Conservation (phyloP, 2,329 filamentous ascomycete genomes). For the Orbilia ellipsospora region DNA sequence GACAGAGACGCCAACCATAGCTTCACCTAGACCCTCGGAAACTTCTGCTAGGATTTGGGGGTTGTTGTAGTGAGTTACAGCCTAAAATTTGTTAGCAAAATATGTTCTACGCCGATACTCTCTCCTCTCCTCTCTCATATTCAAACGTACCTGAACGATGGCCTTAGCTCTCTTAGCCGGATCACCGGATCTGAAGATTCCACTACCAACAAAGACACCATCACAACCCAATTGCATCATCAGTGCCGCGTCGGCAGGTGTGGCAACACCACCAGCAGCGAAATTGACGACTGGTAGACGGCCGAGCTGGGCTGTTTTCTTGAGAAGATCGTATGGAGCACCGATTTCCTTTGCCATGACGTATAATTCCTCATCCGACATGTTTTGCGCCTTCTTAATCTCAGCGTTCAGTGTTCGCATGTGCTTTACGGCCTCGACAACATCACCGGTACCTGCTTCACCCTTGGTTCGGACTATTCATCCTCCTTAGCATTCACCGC, state of each 20-base stretch:
- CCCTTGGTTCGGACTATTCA: slow-evolving; percentile 84
- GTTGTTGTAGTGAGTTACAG: slow-evolving; percentile 89
- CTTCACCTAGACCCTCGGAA: slow-evolving; percentile 89
- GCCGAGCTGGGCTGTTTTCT: slow-evolving; percentile 86
- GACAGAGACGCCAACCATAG: slow-evolving; percentile 96
- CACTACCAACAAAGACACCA: slow-evolving; percentile 94
- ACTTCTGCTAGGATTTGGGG: slow-evolving; percentile 86
- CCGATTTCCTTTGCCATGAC: slow-evolving; percentile 84
- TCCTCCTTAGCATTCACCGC: background rate
- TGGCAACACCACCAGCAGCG: slow-evolving; percentile 98
- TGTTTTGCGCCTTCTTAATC: slow-evolving; percentile 76
- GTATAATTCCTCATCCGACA: slow-evolving; percentile 78
- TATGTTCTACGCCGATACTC: background rate
- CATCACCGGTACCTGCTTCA: slow-evolving; percentile 95
- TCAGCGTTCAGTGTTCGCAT: slow-evolving; percentile 89
- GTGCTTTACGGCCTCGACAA: slow-evolving; percentile 95
- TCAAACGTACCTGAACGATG: slow-evolving; percentile 76
- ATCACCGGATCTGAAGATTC: slow-evolving; percentile 97
- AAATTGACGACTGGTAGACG: slow-evolving; percentile 97
- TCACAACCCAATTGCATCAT: slow-evolving; percentile 99
- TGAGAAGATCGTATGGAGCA: slow-evolving; percentile 80
- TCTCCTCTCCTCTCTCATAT: background rate
- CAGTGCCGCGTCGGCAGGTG: slow-evolving; percentile 92
- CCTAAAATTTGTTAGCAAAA: slow-evolving; percentile 61
- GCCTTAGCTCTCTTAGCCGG: slow-evolving; percentile 89